phyloP scores from a whole-genome alignment of 2,329 filamentous ascomycete species.

The Hirsutella rhossiliensis region DNA sequence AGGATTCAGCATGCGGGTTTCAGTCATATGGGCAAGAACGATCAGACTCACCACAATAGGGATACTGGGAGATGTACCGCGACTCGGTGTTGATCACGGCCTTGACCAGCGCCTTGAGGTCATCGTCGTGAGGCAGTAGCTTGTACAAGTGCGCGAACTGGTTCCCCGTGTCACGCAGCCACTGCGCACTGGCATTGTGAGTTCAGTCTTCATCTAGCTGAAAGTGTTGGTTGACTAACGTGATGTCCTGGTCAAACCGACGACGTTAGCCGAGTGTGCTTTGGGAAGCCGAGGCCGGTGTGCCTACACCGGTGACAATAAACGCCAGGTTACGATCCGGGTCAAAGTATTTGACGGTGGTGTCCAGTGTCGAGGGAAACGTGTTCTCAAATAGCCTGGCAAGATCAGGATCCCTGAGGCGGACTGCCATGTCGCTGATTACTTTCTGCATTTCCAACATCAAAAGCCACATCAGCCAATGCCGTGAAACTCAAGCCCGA shows the following conservation, averaged over 20 bases:
- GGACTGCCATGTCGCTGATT: slow-evolving; percentile 21
- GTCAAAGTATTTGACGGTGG: slow-evolving; percentile 67
- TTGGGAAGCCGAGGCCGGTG: too few species aligned
- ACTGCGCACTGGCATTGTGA: slow-evolving; percentile 26
- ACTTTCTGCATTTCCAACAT: slow-evolving; percentile 12
- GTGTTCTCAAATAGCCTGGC: slow-evolving; percentile 74
- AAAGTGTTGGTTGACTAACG: slow-evolving; percentile 4
- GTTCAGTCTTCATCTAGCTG: background rate
- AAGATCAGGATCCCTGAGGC: slow-evolving; percentile 46
- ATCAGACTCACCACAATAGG: slow-evolving; percentile 49
- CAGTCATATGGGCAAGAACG: background rate
- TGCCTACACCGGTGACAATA: slow-evolving; percentile 71
- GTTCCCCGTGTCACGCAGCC: slow-evolving; percentile 74
- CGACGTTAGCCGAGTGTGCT: too few species aligned
- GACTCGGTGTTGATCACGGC: slow-evolving; percentile 63
- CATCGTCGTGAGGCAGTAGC: slow-evolving; percentile 41
- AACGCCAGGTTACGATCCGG: slow-evolving; percentile 56
- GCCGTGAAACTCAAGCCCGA: background rate
- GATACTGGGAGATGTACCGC: slow-evolving; percentile 53
- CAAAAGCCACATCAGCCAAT: background rate
- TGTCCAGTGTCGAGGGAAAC: slow-evolving; percentile 73
- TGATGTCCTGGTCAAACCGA: slow-evolving; percentile 10
- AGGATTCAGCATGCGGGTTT: background rate
- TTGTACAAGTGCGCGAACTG: slow-evolving; percentile 59
- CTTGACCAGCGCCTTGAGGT: slow-evolving; percentile 54